phyloP scores from a whole-genome alignment of 2,329 filamentous ascomycete species.

The Fusarium cicatricum region DNA sequence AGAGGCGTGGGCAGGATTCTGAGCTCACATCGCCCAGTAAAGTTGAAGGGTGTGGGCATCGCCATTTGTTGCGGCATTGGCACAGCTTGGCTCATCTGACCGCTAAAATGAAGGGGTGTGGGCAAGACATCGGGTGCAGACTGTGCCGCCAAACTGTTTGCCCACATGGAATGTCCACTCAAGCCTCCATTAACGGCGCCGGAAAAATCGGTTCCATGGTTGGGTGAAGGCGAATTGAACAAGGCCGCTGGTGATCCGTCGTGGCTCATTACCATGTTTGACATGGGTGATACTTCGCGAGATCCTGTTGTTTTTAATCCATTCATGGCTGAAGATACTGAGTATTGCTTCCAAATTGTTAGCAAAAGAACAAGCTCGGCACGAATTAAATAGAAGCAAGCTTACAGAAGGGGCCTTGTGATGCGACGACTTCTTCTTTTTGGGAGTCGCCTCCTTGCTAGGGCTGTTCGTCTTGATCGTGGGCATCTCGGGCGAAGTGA shows the following conservation, averaged over 20 bases:
- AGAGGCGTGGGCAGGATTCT: conserved; percentile 72
- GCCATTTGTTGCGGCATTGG: conserved; percentile 46
- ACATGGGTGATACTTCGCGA: conserved; percentile 63
- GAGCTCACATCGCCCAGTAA: conserved; percentile 53
- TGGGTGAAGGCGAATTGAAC: conserved; percentile 59
- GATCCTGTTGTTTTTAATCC: conserved; percentile 57
- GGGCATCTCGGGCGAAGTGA: conserved; percentile 55
- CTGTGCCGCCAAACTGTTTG: conserved; percentile 40
- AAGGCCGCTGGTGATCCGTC: conserved; percentile 60
- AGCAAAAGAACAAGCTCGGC: conserved; percentile 5
- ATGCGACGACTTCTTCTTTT: conserved; percentile 34
- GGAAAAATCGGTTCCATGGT: conserved; percentile 51
- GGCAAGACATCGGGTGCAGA: conserved; percentile 37
- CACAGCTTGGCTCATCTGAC: conserved; percentile 40
- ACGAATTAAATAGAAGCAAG: background rate
- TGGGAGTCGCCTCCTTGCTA: conserved; percentile 39
- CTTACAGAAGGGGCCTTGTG: conserved; percentile 52
- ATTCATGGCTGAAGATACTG: conserved; percentile 59
- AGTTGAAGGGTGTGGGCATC: conserved; percentile 43
- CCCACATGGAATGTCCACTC: conserved; percentile 48
- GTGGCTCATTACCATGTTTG: conserved; percentile 60
- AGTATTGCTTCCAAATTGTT: conserved; percentile 56
- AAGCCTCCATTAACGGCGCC: conserved; percentile 38
- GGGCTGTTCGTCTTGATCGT: conserved; percentile 49
- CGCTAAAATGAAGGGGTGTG: conserved; percentile 39